Evolutionary conservation across 306 rosid genomes (phyloP).

Genomic region (Calophaca sinica): DNA sequence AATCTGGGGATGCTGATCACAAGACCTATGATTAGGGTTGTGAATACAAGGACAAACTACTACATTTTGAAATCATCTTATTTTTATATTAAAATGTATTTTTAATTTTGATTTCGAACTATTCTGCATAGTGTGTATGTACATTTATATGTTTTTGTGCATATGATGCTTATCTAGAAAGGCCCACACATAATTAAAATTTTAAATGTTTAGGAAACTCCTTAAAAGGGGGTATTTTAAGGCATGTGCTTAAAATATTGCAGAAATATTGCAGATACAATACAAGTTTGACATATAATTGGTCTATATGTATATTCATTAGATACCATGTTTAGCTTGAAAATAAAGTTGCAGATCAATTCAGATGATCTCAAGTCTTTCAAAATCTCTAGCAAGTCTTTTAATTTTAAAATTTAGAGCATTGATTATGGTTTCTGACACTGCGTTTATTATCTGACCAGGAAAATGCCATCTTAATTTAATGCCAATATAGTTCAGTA

Average conservation of each 20-base stretch:
- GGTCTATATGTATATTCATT: conserved; percentile 12
- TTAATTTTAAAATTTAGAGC: conserved; percentile 14
- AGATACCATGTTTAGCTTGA: conserved; percentile 28
- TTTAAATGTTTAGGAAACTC: background rate
- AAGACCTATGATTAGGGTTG: conserved; percentile 8
- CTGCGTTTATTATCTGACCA: background rate
- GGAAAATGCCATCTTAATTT: background rate
- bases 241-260: too few relatives aligned
- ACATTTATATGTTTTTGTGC: background rate
- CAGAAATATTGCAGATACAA: too few relatives aligned
- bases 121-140: background rate
- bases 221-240: background rate
- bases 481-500: conserved; percentile 29
- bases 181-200: background rate
- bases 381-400: conserved; percentile 3
- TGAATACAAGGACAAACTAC: conserved; percentile 11
- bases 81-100: conserved; percentile 7
- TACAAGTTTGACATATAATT: background rate
- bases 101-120: background rate
- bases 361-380: conserved; percentile 10
- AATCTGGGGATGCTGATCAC: conserved; percentile 7
- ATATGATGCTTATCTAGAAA: background rate
- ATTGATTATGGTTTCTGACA: conserved; percentile 1
- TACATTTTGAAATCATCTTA: conserved; percentile 23
- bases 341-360: background rate